Conservation (phyloP, 169 alveolate genomes). For the Sarcocystis neurona region DNA sequence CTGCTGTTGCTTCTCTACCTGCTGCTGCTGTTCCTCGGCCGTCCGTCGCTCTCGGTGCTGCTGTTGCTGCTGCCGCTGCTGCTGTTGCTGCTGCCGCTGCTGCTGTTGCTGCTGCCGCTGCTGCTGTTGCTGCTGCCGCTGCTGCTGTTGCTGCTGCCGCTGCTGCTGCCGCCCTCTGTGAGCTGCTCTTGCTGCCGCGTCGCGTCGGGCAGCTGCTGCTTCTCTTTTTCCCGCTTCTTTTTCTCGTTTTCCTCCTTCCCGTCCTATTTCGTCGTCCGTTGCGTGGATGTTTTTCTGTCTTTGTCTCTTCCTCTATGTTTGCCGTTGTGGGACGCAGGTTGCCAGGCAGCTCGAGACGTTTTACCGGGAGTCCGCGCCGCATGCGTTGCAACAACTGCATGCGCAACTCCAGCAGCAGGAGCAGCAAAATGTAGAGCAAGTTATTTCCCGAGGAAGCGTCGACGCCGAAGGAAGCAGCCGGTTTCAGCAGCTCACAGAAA, state of each 20-base stretch:
- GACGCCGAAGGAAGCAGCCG: slow-evolving; percentile 1
- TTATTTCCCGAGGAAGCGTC: background rate
- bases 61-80: background rate
- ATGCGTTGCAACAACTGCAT: background rate
- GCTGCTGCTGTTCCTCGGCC: background rate
- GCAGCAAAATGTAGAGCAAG: slow-evolving; percentile 32
- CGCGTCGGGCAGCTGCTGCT: background rate
- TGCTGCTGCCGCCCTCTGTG: background rate
- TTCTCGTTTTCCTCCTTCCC: background rate
- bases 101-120: background rate
- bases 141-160: background rate
- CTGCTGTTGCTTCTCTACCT: background rate
- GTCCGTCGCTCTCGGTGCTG: background rate
- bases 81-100: background rate
- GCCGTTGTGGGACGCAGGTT: background rate
- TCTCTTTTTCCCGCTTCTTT: background rate
- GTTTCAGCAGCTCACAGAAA: background rate
- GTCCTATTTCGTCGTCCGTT: background rate
- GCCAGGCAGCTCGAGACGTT: background rate
- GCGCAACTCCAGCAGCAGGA: slow-evolving; percentile 28
- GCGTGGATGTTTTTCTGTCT: background rate
- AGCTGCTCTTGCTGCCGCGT: background rate
- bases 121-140: background rate
- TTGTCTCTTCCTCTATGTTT: background rate
- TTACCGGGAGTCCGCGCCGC: background rate